Evolutionary conservation across 805 yeast species (phyloP).

Genomic region (Kodamaea hsintzibuensis): DNA sequence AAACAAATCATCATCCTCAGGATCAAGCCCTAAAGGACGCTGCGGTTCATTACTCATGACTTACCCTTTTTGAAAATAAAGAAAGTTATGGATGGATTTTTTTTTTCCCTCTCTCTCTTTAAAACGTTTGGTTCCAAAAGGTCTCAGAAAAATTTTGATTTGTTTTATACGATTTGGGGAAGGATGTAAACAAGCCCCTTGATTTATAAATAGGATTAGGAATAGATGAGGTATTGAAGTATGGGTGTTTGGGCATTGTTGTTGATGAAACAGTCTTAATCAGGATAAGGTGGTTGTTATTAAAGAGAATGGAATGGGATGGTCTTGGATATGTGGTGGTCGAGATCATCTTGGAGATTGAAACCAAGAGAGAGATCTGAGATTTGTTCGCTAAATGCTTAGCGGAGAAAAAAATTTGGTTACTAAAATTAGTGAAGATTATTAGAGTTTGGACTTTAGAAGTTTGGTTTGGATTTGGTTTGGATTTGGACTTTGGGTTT

Average conservation of each 20-base stretch:
- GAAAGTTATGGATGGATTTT: not conserved
- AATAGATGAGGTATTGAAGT: conserved; percentile 2
- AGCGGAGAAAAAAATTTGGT: too few species aligned
- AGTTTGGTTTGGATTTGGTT: too few species aligned
- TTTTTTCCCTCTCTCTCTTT: not conserved
- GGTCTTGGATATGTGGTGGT: too few species aligned
- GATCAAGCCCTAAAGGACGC: not conserved
- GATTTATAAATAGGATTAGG: not conserved
- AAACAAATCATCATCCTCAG: conserved; percentile 7
- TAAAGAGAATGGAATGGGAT: too few species aligned
- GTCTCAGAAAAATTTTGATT: not conserved
- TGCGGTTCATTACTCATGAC: conserved; percentile 5
- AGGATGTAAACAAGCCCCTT: conserved; percentile 1
- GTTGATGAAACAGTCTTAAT: not conserved
- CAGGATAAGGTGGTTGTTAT: not conserved
- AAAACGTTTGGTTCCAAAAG: not conserved
- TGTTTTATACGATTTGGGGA: not conserved
- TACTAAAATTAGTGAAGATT: too few species aligned
- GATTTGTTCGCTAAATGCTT: too few species aligned
- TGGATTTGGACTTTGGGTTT: too few species aligned
- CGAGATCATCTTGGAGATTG: too few species aligned
- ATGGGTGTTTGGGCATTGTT: not conserved
- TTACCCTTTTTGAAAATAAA: not conserved
- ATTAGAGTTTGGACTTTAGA: too few species aligned
- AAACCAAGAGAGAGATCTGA: too few species aligned